Evolutionary conservation across 225 moss, liverwort and hornwort genomes (phyloP).

Genomic region (Physcomitrium patens): DNA sequence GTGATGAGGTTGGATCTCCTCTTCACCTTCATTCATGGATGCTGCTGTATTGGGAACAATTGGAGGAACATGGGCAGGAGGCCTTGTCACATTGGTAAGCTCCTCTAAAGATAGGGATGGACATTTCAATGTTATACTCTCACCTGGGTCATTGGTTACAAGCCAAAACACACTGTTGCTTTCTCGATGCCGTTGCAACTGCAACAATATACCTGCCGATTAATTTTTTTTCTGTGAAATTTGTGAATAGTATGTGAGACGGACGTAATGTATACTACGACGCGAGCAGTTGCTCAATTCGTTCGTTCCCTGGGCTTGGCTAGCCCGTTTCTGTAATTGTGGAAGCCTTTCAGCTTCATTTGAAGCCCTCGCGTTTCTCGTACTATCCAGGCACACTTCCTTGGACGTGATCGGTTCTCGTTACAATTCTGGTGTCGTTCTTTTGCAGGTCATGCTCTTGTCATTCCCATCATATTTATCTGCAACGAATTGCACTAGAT

Average conservation of each 20-base stretch:
- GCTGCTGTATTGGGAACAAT: conserved; percentile 27
- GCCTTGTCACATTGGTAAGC: conserved; percentile 56
- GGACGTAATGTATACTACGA: conserved; percentile 39
- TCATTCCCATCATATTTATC: no score
- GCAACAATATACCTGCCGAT: background rate
- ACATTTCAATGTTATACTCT: background rate
- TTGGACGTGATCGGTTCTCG: no score
- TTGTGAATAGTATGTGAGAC: conserved; percentile 43
- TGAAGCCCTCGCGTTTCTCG: no score
- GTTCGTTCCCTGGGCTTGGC: background rate
- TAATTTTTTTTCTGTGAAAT: conserved; percentile 26
- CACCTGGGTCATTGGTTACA: background rate
- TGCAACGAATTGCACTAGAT: no score
- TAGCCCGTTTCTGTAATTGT: no score
- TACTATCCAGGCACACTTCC: no score
- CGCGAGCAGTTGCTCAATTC: conserved; percentile 19
- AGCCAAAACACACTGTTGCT: background rate
- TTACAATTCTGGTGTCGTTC: no score
- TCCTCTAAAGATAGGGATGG: conserved; percentile 40
- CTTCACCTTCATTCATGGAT: background rate
- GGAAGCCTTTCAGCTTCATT: no score
- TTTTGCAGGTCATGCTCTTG: no score
- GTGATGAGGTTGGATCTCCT: conserved; percentile 10
- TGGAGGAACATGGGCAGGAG: conserved; percentile 41
- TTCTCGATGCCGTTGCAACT: background rate